These are phyloP conservation scores for Aspergillus sp. DNA, from an alignment of 2,329 filamentous ascomycete genomes.

Conservation along the genomic window DNA sequence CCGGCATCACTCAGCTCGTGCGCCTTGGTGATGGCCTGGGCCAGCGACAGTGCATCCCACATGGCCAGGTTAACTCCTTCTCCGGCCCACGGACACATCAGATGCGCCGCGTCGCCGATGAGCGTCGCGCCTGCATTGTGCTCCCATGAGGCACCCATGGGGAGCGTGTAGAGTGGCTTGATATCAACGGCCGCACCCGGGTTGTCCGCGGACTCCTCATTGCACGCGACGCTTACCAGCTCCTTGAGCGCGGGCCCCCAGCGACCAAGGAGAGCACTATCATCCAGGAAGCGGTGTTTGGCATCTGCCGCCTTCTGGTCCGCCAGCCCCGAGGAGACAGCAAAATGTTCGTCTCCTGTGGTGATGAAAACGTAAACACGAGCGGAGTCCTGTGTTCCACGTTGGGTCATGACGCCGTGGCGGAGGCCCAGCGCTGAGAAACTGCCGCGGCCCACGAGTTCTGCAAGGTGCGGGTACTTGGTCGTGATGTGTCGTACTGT, in stretches of 20 bases:
- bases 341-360: slow-evolving; percentile 13
- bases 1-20: slow-evolving; percentile 2
- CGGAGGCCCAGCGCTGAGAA: slow-evolving; percentile 18
- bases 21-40: slow-evolving; percentile 12
- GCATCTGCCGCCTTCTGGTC: slow-evolving; percentile 7
- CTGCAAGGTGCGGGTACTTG: slow-evolving; percentile 15
- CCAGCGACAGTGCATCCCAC: slow-evolving; percentile 16
- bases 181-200: slow-evolving; percentile 2
- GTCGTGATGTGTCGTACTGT: slow-evolving; percentile 13
- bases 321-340: slow-evolving; percentile 4
- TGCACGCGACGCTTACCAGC: slow-evolving; percentile 14
- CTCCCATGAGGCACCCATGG: slow-evolving; percentile 11
- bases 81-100: slow-evolving; percentile 23
- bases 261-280: slow-evolving; percentile 8
- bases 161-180: slow-evolving; percentile 18
- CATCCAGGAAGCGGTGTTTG: slow-evolving; percentile 10
- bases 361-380: slow-evolving; percentile 18
- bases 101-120: slow-evolving; percentile 23
- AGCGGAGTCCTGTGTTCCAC: slow-evolving; percentile 13
- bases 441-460: slow-evolving; percentile 18
- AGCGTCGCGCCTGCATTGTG: slow-evolving; percentile 14
- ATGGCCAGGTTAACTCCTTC: slow-evolving; percentile 23
- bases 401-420: slow-evolving; percentile 21
- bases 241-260: slow-evolving; percentile 14
- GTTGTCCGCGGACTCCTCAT: slow-evolving; percentile 10